phyloP scores from a whole-genome alignment of 2,329 filamentous ascomycete genomes.

The Shiraia sp. region DNA sequence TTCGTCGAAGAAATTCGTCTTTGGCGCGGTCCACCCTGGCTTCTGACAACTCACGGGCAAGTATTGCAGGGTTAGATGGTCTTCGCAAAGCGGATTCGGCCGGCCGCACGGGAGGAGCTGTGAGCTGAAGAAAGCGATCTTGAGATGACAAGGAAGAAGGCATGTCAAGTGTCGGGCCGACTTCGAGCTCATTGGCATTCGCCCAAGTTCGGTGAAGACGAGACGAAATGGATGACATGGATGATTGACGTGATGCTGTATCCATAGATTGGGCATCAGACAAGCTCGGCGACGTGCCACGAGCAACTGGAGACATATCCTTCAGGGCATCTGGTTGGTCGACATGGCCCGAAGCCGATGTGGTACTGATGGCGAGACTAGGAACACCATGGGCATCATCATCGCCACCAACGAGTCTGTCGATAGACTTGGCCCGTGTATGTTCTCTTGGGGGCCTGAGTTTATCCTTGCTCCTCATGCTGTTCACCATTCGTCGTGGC shows the following conservation, averaged over 20 bases:
- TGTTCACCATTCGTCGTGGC: conserved; percentile 52
- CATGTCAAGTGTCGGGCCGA: conserved; percentile 23
- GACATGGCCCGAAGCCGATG: conserved; percentile 64
- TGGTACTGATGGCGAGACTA: conserved; percentile 65
- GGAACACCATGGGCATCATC: conserved; percentile 67
- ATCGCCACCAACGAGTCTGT: conserved; percentile 62
- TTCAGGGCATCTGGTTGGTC: conserved; percentile 55
- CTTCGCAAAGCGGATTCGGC: background rate
- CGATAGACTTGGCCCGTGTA: conserved; percentile 63
- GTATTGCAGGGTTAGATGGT: conserved; percentile 11
- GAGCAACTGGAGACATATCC: conserved; percentile 42
- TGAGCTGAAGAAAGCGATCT: conserved; percentile 2
- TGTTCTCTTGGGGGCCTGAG: conserved; percentile 51
- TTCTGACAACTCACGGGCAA: conserved; percentile 31
- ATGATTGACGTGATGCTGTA: conserved; percentile 44
- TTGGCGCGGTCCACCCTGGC: conserved; percentile 43
- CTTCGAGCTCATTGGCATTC: conserved; percentile 27
- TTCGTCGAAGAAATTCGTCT: conserved; percentile 45
- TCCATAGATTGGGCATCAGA: conserved; percentile 41
- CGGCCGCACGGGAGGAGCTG: background rate
- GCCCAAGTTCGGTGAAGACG: conserved; percentile 31
- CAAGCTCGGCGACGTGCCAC: conserved; percentile 49
- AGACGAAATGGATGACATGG: conserved; percentile 44
- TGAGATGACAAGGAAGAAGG: conserved; percentile 10
- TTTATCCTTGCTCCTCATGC: conserved; percentile 47